phyloP scores from a whole-genome alignment of 2,329 filamentous ascomycete genomes.

The Tolypocladium sp. region DNA sequence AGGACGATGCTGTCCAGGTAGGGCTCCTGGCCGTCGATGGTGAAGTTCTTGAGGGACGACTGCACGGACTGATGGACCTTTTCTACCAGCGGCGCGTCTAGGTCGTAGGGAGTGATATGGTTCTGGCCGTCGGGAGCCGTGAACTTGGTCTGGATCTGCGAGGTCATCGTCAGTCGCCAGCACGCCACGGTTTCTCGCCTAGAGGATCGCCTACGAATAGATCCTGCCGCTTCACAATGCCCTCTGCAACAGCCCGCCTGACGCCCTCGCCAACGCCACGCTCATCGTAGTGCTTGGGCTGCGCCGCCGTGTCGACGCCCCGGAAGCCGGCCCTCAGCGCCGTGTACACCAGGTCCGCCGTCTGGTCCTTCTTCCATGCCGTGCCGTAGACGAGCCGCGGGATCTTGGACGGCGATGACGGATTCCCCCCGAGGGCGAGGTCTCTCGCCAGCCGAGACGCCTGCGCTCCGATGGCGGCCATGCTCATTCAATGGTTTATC shows the following conservation, averaged over 20 bases:
- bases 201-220: slow-evolving; percentile 45
- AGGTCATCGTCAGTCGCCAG: not conserved
- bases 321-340: slow-evolving; percentile 63
- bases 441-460: slow-evolving; percentile 22
- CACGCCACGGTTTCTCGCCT: not conserved
- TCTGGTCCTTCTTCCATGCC: slow-evolving; percentile 73
- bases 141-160: slow-evolving; percentile 75
- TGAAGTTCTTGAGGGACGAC: slow-evolving; percentile 57
- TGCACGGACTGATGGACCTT: slow-evolving; percentile 60
- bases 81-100: slow-evolving; percentile 44
- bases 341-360: slow-evolving; percentile 55
- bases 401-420: slow-evolving; percentile 26
- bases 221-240: slow-evolving; percentile 44
- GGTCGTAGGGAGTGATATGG: slow-evolving; percentile 51
- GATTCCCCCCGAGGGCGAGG: slow-evolving; percentile 18
- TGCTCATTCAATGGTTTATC: slow-evolving; percentile 9
- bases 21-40: slow-evolving; percentile 23
- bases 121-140: slow-evolving; percentile 57
- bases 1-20: slow-evolving; percentile 70
- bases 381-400: slow-evolving; percentile 65
- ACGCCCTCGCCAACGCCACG: slow-evolving; percentile 60
- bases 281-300: slow-evolving; percentile 72
- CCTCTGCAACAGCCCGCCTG: slow-evolving; percentile 48
- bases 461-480: slow-evolving; percentile 12
- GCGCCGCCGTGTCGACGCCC: slow-evolving; percentile 68